These are phyloP conservation scores for Coemansia sp. DNA, from an alignment of 192 early-diverging fungal species.

Conservation along the genomic window DNA sequence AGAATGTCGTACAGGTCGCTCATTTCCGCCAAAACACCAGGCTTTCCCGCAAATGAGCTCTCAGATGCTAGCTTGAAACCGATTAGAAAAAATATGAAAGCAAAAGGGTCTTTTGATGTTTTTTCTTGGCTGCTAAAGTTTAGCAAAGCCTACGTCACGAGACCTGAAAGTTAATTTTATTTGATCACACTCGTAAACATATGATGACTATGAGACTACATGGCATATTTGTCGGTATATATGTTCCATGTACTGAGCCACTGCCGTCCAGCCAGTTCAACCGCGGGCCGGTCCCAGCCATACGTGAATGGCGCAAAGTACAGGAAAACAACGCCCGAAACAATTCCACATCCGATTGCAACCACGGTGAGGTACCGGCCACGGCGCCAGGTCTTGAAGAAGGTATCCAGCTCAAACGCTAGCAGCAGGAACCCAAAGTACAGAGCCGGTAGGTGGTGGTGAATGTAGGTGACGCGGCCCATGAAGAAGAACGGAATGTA, in stretches of 20 bases:
- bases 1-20: constrained; percentile 55
- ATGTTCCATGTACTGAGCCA: constrained; percentile 39
- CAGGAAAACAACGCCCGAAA: constrained; percentile 32
- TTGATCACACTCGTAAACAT: no score
- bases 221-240: constrained; percentile 15
- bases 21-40: constrained; percentile 20
- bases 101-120: background rate
- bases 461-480: constrained; percentile 85
- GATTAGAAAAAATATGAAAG: background rate
- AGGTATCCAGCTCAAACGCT: constrained; percentile 73
- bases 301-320: constrained; percentile 80
- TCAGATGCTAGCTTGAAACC: background rate
- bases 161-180: background rate
- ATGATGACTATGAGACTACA: no score
- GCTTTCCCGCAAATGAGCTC: background rate
- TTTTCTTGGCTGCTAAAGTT: background rate
- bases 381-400: constrained; percentile 42
- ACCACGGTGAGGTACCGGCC: constrained; percentile 48
- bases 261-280: constrained; percentile 36
- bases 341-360: constrained; percentile 22
- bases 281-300: constrained; percentile 54
- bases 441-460: constrained; percentile 86
- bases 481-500: constrained; percentile 88
- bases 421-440: constrained; percentile 77
- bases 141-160: background rate